phyloP scores from a whole-genome alignment of 345 rosid genomes.

The Moricandia moricandioides region DNA sequence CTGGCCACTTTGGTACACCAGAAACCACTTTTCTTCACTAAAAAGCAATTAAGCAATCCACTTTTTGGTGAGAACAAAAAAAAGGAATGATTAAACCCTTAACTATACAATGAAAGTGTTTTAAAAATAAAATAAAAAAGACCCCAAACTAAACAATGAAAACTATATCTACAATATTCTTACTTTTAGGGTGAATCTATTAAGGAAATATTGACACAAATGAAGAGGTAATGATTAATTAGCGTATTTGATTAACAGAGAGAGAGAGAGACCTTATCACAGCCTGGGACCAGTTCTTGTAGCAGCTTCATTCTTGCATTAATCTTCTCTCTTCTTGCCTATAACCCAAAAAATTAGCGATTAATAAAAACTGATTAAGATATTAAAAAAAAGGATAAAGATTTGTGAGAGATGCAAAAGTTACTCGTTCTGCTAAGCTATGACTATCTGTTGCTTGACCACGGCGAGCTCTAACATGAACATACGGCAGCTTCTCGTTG shows the following conservation, averaged over 20 bases:
- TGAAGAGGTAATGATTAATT: constrained; percentile 48
- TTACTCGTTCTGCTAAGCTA: constrained; percentile 81
- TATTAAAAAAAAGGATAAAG: neutral
- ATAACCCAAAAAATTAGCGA: constrained; percentile 10
- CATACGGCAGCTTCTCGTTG: constrained; percentile 62
- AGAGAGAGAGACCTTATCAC: constrained; percentile 67
- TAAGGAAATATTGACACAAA: constrained; percentile 30
- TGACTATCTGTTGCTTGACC: constrained; percentile 83
- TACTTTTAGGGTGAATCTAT: constrained; percentile 26
- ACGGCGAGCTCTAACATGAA: constrained; percentile 75
- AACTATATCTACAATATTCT: constrained; percentile 6
- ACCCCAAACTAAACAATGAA: neutral
- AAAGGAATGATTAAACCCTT: neutral
- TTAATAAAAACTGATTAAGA: constrained; percentile 18
- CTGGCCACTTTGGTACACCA: constrained; percentile 25
- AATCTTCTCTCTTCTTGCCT: constrained; percentile 84
- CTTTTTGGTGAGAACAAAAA: neutral
- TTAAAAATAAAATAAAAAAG: too few relatives aligned
- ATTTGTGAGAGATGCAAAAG: neutral
- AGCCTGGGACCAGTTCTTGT: constrained; percentile 84
- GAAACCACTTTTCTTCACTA: constrained; percentile 27
- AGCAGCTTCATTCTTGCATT: constrained; percentile 73
- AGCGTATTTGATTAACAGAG: constrained; percentile 32
- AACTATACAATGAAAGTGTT: neutral
- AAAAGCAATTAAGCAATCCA: constrained; percentile 2